Base-by-base conservation (phyloP, 2,329 filamentous ascomycete species). In the Penicillium sp. region DNA sequence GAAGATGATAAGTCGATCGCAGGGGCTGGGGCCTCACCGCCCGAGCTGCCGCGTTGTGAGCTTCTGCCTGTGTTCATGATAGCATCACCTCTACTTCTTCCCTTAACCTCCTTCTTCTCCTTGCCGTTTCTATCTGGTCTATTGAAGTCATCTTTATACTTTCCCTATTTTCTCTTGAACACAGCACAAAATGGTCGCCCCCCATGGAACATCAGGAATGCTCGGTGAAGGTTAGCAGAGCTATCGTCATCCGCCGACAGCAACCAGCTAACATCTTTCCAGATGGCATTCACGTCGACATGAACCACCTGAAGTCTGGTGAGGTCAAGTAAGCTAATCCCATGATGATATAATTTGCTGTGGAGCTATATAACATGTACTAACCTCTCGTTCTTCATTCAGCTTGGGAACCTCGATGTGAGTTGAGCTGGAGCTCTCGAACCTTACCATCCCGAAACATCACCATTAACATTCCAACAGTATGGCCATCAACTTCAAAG, bases 221-320 rank as follows among this genome's bases (percentile, higher is more conserved):
- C 72, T 80, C 21, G 77, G 76, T 45, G 77, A 80, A 75, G 76
- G 75, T 77, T 45, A 64, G 70, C 54, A 61, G 61, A 60, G 57
- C 64, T 65, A 58, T 59, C 58, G 51, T 61, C 58, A 61, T 66
- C 53, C 23, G 51, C 52, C n/a, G 45, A 48, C 39, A 51, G 53
- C 53, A 60, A 52, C 61, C 67, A 67, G 60, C 62, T 59, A 47
- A 59, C 45, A 57, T 51, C 55, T 51, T 54, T 48, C 17, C 71
- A 97, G 94, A 99, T 93, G 94, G 94, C 76, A 97, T 99, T 76
- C 94, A 99, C 77, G 84, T 99, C 69, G 94, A 99, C 75, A 99
- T 99, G 94, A 91, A 97, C 73, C 89, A 94, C 73, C 82, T 99
- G 78, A 99, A 99, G 88, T 94, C 92, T 79, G 94, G 94, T 62